Base-by-base conservation (phyloP, 2,329 filamentous ascomycete species). In the Pseudopyrenochaeta lycopersici region DNA sequence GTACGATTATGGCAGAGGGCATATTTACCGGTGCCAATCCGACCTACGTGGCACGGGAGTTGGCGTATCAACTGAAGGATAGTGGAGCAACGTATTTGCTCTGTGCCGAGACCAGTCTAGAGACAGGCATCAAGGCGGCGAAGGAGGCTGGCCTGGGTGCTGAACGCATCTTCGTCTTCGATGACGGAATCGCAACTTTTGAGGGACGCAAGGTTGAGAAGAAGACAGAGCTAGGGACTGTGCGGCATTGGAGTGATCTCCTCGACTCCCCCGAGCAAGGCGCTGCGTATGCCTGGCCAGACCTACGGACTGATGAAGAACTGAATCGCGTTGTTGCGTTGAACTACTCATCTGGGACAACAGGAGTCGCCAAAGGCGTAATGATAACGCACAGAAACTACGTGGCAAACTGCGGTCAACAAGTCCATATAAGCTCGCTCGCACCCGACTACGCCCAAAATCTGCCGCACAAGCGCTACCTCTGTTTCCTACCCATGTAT, bases 281-380 rank as follows among this genome's bases (percentile, higher is more conserved):
- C 1, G 74, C 78, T 2, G 68, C 67, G 2, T 93, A 89, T 71
- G 74, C 77, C 42, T 95, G 91, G 90, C 72, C 83, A 14, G 81
- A 87, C 52, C 81, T 81, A 42, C 67, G 80, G 0, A 72, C 77
- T 0, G 78, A 83, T 35, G 76, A 85, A 1, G 81, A 81, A 52
- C 73, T 77, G 20, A 63, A 81, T 49, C 81, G 82, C 4, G 84
- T 85, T 1, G 85, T 88, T 62, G 88, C 86, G 6, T 83, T 96
- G 57, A 95, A 96, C 74, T 96, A 94, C 76, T 90, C 86, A 60
- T 88, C 85, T 27, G 87, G 91, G 10, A 93, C 90, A 1, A 96
- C 92, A 2, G 91, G 92, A 6, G 82, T 92, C 3, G 90, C 91
- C 9, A 96, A 96, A 72, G 92, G 92, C 10, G 91, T 95, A 12